phyloP scores from a whole-genome alignment of 345 rosid genomes.

The Rhodamnia rubescens region DNA sequence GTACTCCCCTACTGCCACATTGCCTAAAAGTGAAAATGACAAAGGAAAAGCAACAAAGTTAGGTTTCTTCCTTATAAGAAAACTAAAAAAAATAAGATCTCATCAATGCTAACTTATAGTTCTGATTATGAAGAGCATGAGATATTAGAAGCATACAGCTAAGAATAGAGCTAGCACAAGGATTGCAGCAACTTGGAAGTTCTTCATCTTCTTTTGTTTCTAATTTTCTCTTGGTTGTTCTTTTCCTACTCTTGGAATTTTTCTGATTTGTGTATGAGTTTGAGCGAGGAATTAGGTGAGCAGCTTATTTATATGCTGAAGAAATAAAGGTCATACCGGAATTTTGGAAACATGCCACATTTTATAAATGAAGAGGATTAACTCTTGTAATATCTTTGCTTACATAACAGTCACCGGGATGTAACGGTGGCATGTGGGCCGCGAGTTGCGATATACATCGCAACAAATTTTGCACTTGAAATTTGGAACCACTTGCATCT shows the following conservation, averaged over 20 bases:
- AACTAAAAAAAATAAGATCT: background rate
- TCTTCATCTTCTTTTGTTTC: background rate
- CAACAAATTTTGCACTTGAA: background rate
- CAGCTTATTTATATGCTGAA: background rate
- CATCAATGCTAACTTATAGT: background rate
- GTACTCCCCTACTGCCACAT: background rate
- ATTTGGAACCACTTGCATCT: background rate
- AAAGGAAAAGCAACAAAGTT: background rate
- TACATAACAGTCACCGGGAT: too few relatives aligned
- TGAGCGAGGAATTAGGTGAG: background rate
- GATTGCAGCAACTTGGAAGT: background rate
- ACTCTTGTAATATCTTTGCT: background rate
- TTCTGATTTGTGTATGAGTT: background rate
- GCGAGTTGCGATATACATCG: background rate
- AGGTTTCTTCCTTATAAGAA: background rate
- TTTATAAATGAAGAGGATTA: background rate
- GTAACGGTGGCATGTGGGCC: too few relatives aligned
- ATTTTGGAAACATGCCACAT: background rate
- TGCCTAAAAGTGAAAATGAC: background rate
- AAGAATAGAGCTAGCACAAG: background rate
- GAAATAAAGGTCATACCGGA: background rate
- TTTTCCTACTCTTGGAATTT: background rate
- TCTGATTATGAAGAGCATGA: background rate
- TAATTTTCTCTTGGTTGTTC: background rate
- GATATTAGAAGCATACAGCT: background rate